Base-by-base conservation (phyloP, 768 basidiomycete species). In the Trichaptum fuscoviolaceum region DNA sequence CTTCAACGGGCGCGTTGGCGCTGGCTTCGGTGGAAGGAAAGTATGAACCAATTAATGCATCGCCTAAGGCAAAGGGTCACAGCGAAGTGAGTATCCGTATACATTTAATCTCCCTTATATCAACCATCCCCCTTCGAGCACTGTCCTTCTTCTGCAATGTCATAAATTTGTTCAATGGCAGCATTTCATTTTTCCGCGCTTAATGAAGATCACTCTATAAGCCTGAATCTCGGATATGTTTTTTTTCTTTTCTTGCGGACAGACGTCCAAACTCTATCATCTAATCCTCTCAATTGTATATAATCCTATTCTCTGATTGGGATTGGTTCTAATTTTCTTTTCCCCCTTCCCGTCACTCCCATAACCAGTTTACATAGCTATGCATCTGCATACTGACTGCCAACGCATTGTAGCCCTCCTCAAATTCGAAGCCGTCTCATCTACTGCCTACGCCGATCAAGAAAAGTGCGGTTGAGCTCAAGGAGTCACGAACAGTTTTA, bases 1-100 rank as follows among this genome's bases (percentile, higher is more conserved):
- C 92, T 2, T 93, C 92, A 17, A 87, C 91, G 58, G 91, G 91
- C 1, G 78, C 87, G 17, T 77, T 92, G 35, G 88, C 87, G 59
- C 82, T 90, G 6, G 84, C 85, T 26, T 52, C 42, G 42, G 42
- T 52, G 42, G 89, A 90, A 70, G 87, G 87, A 58, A 92, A 88
- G 75, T 94, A 93, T 73, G 86, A 91, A 69, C 89, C 92, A 27
- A 92, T 94, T 74, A 94, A 93, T 69, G 84, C 79, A 59, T 82
- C 85, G 23, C 85, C 89, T 18, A 85, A 85, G 73, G 73, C 80
- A 77, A 82, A 82, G 70, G 66, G 35, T 27, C 59, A 66, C 30
- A 71, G 76, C 67, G 84, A 85, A 72, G 87, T 86, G 70, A 74
- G 83, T 74, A 52, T 4, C 12, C 59, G 63, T 61, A 57, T 34